Base-by-base conservation (phyloP, 83 land plant species). In the Thuja plicata region DNA sequence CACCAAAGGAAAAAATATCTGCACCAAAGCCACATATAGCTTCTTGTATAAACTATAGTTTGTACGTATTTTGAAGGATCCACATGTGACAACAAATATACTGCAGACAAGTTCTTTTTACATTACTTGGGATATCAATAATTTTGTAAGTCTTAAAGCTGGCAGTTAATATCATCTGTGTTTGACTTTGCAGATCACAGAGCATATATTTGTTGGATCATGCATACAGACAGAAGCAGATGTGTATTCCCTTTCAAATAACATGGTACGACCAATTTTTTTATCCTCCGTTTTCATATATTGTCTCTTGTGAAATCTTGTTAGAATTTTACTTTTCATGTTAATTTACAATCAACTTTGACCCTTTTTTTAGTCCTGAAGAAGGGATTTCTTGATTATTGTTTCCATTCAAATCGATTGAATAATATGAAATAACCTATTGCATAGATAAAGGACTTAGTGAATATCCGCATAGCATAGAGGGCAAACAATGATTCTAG, bases 201-300 rank as follows among this genome's bases (percentile, higher is more conserved):
- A 96, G 45, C 94, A 97, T 62, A 94, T 98, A 86, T 95, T 91
- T 91, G 95, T 97, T 66, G 99, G 99, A 19, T 98, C 99, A 79
- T 98, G 99, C 89, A 90, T 98, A 88, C 99, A 98, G 89, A 93
- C 93, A 76, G 99, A 92, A 81, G 93, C 90, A 74, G 99, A 98
- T 92, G 95, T 94, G 37, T 86, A 90, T 34, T 89, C 89, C 84
- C 85, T 96, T 86, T 79, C 95, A 52, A 91, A 94, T 84, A 83
- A 40, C 82, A 87, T 87, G 92, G 99, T 97, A 78, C n/a, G 85
- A 30, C 55, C 8, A 45, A 41, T n/a, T n/a, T 46, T 43, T 83
- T 83, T 30, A 12, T 27, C 35, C 85, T 83, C 54, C 34, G 48
- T 27, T 11, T 10, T 83, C 52, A 30, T 83, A 46, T 41, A 83